phyloP scores from a whole-genome alignment of 495 filamentous ascomycete genomes.

The Pseudomonodictys pantanalensis region DNA sequence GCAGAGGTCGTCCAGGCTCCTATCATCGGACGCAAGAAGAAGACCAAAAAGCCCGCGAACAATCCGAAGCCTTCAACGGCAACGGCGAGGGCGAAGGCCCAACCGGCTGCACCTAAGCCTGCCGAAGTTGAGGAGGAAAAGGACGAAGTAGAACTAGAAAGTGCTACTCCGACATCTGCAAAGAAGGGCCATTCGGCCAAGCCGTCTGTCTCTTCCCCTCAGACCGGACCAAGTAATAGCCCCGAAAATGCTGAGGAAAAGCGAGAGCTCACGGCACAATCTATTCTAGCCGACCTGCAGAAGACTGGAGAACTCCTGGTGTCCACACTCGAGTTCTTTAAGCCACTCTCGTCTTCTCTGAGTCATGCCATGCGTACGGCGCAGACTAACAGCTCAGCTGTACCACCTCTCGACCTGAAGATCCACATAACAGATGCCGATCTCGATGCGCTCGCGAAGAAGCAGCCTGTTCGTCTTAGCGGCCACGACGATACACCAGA shows the following conservation, averaged over 20 bases:
- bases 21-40: constrained; percentile 85
- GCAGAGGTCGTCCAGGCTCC: constrained; percentile 71
- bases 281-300: constrained; percentile 52
- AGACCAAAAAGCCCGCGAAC: constrained; percentile 70
- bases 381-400: background rate
- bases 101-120: constrained; percentile 42
- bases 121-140: constrained; percentile 41
- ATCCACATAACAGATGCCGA: constrained; percentile 36
- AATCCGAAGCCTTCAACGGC: constrained; percentile 43
- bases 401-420: constrained; percentile 27
- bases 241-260: constrained; percentile 14
- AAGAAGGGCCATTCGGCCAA: constrained; percentile 9
- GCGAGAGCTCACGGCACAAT: constrained; percentile 22
- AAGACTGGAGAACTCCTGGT: constrained; percentile 49
- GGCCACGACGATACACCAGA: constrained; percentile 34
- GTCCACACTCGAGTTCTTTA: constrained; percentile 54
- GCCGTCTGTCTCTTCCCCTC: constrained; percentile 16
- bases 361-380: constrained; percentile 23
- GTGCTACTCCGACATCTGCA: background rate
- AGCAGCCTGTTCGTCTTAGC: constrained; percentile 46
- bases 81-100: constrained; percentile 47
- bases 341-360: constrained; percentile 50
- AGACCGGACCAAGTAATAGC: background rate
- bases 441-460: constrained; percentile 37
- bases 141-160: constrained; percentile 39